Base-by-base conservation (phyloP, 441 rosid species). In the Eutrema salsugineum region DNA sequence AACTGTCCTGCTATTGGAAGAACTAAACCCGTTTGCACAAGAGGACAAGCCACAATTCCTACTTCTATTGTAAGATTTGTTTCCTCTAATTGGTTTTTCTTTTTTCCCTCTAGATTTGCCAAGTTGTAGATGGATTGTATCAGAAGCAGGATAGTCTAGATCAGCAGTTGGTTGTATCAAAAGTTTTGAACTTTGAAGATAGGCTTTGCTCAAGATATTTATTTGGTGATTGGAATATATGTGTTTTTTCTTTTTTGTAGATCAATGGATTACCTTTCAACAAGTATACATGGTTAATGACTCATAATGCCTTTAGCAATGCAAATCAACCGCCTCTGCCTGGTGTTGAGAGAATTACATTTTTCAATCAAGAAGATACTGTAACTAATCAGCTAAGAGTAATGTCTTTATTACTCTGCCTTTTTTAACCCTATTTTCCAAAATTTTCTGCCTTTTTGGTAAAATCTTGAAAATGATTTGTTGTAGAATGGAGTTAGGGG, bases 401-500 rank as follows among this genome's bases (percentile, higher is more conserved):
- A 75, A 58, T 66, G 73, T 55, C 63, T 15, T 78, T 27, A 6
- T 61, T 2, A 56, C 15, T 38, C 15, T n/a, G n/a, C n/a, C 15
- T 54, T 9, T 2, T 11, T 55, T 51, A 55, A n/a, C n/a, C 54
- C 32, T 49, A n/a, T 32, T 36, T 65, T 63, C 11, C n/a, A 28
- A 24, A 24, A 24, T 24, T 4, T 4, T 24, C 27, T 24, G 4
- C 27, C 27, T 24, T 24, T 24, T 5, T 30, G 27, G 30, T 5
- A 36, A 62, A 62, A 20, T 62, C 46, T 61, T 68, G 7, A 40
- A 19, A 40, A 19, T 38, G 12, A 8, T 63, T 15, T 30, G 63
- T 2, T 76, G 30, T 75, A 94, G 98, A 94, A 94, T 82, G 97
- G 98, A 70, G 98, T 83, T 70, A 88, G 98, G 73, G 96, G 97